Evolutionary conservation across 495 filamentous ascomycete species (phyloP).

Genomic region (Tuber magnatum): DNA sequence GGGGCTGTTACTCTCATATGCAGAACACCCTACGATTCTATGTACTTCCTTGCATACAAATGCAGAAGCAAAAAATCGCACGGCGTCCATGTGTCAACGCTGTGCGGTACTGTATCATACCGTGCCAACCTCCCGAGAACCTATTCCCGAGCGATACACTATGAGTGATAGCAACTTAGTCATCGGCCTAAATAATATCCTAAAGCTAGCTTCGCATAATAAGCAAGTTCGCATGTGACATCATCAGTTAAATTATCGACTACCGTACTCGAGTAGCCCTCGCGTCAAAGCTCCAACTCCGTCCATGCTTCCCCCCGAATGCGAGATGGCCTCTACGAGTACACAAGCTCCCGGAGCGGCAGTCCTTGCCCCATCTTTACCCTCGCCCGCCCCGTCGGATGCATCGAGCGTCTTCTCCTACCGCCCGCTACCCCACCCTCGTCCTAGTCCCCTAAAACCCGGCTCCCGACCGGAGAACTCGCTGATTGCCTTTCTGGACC

Average conservation of each 20-base stretch:
- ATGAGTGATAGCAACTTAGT: neutral
- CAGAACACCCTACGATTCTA: neutral
- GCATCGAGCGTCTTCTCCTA: constrained; percentile 11
- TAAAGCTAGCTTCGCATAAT: neutral
- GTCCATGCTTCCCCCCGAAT: neutral
- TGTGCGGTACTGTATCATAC: too few species aligned
- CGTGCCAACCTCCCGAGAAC: neutral
- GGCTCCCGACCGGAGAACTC: constrained; percentile 32
- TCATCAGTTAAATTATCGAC: neutral
- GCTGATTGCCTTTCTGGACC: constrained; percentile 37
- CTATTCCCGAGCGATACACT: neutral
- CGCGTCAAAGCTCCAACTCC: neutral
- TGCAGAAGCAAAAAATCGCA: neutral
- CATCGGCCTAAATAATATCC: neutral
- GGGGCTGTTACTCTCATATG: neutral
- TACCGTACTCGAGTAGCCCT: neutral
- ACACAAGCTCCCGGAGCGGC: neutral
- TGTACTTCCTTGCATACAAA: neutral
- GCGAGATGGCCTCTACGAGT: constrained; percentile 13
- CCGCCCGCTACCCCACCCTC: constrained; percentile 28
- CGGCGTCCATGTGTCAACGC: neutral
- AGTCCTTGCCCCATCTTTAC: constrained; percentile 3
- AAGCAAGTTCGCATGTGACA: neutral
- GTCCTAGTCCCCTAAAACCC: constrained; percentile 29
- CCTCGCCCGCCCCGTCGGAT: constrained; percentile 17